Base-by-base conservation (phyloP, 116 monocot genomes). In the Phalaenopsis hybrid region DNA sequence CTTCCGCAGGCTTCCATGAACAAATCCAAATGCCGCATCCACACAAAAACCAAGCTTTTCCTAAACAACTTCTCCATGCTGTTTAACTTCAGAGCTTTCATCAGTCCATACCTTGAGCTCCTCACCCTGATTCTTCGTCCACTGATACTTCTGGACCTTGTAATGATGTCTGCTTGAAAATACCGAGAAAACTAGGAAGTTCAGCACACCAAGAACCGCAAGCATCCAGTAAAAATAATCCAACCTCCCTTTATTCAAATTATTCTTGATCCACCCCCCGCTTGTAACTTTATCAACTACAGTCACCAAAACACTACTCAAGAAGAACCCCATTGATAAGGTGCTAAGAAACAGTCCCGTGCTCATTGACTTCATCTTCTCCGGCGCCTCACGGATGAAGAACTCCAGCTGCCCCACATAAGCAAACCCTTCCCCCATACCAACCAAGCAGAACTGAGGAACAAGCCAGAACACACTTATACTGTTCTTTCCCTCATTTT, bases 301-400 rank as follows among this genome's bases (percentile, higher is more conserved):
- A 4, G 83, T 79, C 43, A 83, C 83, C 79, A 83, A 34, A 44
- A 74, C 44, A 25, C 83, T 83, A 55, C 83, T 83, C 18, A 79
- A 21, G 68, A 83, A 83, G 79, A 83, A 83, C 0, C 83, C 83
- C 72, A 83, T 31, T 28, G 83, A 65, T n/a, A 83, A 0, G 4
- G 83, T 83, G 33, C 79, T 23, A 16, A 83, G 49, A 57, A 83
- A 83, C 8, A 83, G 37, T 0, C 83, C 83, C 0, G 83, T 83
- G 78, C 83, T 83, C 83, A 83, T 83, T 8, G 83, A 79, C 49
- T 83, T 83, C 83, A 83, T 83, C 58, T 68, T 79, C 55, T 83
- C 79, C 11, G 83, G 83, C 23, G 83, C 79, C 34, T 79, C 79
- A 13, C 74, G 79, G 20, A 83, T 83, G 79, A 83, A 83, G 43